A percentile compares a stretch with the other conserved stretches of the same genome.
Evolutionary conservation across 148 eudicot genomes (phyloP).

Genomic region (Rhododendron henanense): DNA sequence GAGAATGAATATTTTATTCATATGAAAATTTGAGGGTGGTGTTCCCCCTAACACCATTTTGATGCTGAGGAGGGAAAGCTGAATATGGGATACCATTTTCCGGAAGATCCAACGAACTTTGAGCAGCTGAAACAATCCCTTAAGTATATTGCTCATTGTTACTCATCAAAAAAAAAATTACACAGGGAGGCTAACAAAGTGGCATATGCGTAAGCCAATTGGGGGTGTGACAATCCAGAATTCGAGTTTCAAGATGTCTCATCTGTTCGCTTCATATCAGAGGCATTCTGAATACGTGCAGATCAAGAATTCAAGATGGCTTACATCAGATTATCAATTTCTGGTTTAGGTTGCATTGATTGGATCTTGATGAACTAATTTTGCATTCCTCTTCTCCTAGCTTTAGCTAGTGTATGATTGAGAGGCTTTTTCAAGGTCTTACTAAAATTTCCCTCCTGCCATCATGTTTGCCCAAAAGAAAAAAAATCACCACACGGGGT

Average conservation of each 20-base stretch:
- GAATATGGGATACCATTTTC: slow-evolving; percentile 69
- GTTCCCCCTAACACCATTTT: slow-evolving; percentile 72
- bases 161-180: neutral
- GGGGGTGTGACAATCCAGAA: neutral
- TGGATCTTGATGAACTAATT: neutral
- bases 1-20: slow-evolving; percentile 50
- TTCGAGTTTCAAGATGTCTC: neutral
- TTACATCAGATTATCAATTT: neutral
- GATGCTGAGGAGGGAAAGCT: slow-evolving; percentile 83
- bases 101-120: slow-evolving; percentile 68
- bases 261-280: neutral
- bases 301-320: neutral
- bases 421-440: neutral
- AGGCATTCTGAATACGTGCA: neutral
- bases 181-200: neutral
- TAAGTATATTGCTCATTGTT: neutral
- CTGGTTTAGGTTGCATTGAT: neutral
- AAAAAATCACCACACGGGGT: neutral
- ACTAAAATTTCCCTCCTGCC: neutral
- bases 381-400: neutral
- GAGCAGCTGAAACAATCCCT: slow-evolving; percentile 31
- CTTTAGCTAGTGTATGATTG: neutral
- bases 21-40: slow-evolving; percentile 63
- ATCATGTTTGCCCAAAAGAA: neutral
- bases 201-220: neutral